Evolutionary conservation across 768 basidiomycete species (phyloP).

Genomic region (Exidia glandulosa): DNA sequence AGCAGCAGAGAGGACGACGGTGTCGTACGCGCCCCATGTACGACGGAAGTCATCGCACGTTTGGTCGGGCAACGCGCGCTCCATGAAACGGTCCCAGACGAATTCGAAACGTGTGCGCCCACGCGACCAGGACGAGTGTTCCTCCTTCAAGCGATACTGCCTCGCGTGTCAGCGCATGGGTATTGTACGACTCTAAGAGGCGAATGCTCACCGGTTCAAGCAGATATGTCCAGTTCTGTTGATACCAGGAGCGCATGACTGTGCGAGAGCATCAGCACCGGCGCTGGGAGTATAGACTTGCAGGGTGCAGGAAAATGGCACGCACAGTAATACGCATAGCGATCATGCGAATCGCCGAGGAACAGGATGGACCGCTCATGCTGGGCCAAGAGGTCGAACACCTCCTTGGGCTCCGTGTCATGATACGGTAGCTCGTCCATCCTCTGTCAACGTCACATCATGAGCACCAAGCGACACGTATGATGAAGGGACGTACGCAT

Average conservation of each 20-base stretch:
- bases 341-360: neutral
- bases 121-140: neutral
- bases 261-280: neutral
- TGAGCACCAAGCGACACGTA: neutral
- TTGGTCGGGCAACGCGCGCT: neutral
- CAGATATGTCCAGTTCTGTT: conserved; percentile 1
- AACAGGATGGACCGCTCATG: neutral
- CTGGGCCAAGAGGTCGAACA: neutral
- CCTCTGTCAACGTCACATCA: neutral
- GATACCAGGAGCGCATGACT: neutral
- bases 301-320: neutral
- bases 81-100: neutral
- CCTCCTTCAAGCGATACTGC: neutral
- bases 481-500: neutral
- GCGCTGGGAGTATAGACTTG: neutral
- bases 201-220: neutral
- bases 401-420: neutral
- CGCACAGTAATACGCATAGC: neutral
- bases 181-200: neutral
- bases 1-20: neutral
- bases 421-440: neutral
- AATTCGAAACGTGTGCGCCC: neutral
- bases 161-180: neutral
- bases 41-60: neutral
- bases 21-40: neutral